Evolutionary conservation across 1,139 yeast species (phyloP), one percentile per base, ranked within the genome.

Genomic region (Yamadazyma spencermartinsiae): DNA sequence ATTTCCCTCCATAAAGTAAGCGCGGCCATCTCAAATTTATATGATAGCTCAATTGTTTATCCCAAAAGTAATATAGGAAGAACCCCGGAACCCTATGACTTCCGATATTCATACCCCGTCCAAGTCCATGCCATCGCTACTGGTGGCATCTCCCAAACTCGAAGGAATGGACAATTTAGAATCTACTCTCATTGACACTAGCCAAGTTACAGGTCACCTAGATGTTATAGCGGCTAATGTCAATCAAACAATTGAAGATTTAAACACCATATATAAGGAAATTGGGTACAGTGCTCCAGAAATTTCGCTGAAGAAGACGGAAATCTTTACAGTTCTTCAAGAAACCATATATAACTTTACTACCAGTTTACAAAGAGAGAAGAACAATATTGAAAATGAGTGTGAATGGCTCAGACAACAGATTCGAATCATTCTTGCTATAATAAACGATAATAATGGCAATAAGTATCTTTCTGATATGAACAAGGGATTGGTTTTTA

Each of bases 361-460:
- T 3, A 40, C 46, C 20, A 61, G 46, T 31, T 51, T 71, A 15
- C 60, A 58, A 31, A 54, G 74, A 42, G 76, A 72, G 44, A 68
- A 64, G 51, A 55, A 46, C 25, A 64, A 54, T 40, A 66, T 72
- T 3, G 69, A 63, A 37, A 66, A 63, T 40, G 78, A 72, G 45
- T 70, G 76, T 51, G 75, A 69, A 38, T 72, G 77, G 76, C 54
- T 72, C 39, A 50, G 75, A 36, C 75, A 72, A 46, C 76, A 72
- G 43, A 63, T 71, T 20, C 52, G 61, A 32, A 55, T 70, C 5
- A 68, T 72, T 3, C 51, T 71, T 19, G 68, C 73, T 3, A 68
- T 72, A 67, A 51, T 70, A 3, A 60, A 68, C 41, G 78, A 72
- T 40, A 44, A 41, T 18, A 48, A 48, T 11, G 76, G 76, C 0